A percentile compares a stretch with the other conserved stretches of the same genome.
Conservation (phyloP, 2,329 filamentous ascomycete species). For the Cercospora beticola region DNA sequence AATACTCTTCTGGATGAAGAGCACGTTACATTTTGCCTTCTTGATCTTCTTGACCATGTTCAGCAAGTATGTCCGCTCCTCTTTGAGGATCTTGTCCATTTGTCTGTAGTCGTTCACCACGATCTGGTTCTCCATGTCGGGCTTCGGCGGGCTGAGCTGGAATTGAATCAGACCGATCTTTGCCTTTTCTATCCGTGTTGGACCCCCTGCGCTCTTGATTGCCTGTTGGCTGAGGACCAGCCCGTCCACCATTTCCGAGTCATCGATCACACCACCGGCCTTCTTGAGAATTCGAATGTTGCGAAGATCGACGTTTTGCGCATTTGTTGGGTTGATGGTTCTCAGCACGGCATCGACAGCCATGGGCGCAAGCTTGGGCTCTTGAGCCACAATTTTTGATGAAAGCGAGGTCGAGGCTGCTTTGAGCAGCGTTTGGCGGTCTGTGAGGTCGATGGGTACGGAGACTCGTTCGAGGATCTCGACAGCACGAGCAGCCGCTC, state of each 20-base stretch:
- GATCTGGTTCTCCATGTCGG: slow-evolving; percentile 99
- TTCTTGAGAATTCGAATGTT: slow-evolving; percentile 98
- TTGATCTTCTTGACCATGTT: slow-evolving; percentile 99
- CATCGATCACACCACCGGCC: slow-evolving; percentile 95
- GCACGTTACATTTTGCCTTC: slow-evolving; percentile 98
- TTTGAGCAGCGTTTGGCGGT: slow-evolving; percentile 88
- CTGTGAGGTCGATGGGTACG: slow-evolving; percentile 82
- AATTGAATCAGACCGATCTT: slow-evolving; percentile 97
- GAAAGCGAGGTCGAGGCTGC: slow-evolving; percentile 95
- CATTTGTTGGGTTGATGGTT: slow-evolving; percentile 92
- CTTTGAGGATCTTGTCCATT: slow-evolving; percentile 99
- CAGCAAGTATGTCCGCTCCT: slow-evolving; percentile 94
- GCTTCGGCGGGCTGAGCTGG: slow-evolving; percentile 96
- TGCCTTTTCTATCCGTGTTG: slow-evolving; percentile 93
- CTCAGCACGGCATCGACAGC: slow-evolving; percentile 95
- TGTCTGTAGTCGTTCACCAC: slow-evolving; percentile 99
- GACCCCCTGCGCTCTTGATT: slow-evolving; percentile 89
- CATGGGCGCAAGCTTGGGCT: slow-evolving; percentile 96
- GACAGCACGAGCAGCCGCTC: slow-evolving; percentile 85
- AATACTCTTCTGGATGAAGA: slow-evolving; percentile 98
- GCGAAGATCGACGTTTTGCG: slow-evolving; percentile 92
- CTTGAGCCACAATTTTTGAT: slow-evolving; percentile 97
- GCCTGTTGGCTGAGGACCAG: slow-evolving; percentile 89
- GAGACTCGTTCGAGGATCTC: slow-evolving; percentile 93
- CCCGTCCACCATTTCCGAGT: slow-evolving; percentile 95